phyloP scores from a whole-genome alignment of 2,329 filamentous ascomycete species.

The Chaetomium olivaceum region DNA sequence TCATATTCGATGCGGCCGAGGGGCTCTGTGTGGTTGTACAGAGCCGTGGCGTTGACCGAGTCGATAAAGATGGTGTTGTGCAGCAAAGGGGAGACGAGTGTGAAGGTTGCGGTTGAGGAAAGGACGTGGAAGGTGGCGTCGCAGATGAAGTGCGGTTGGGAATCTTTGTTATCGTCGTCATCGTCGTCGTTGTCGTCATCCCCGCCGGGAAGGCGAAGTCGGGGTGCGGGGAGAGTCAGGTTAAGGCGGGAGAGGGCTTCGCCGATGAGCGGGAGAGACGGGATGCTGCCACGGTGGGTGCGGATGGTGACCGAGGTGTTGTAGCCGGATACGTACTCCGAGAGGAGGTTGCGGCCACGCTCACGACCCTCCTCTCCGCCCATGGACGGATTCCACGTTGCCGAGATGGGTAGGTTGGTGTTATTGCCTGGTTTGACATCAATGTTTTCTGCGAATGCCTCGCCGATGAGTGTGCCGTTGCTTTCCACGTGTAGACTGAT shows the following conservation, averaged over 20 bases:
- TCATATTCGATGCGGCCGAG: conserved; percentile 77
- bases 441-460: conserved; percentile 67
- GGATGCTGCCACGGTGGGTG: conserved; percentile 71
- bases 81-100: conserved; percentile 74
- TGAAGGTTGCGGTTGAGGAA: conserved; percentile 83
- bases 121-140: conserved; percentile 85
- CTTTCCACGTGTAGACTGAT: conserved; percentile 73
- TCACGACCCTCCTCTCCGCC: conserved; percentile 58
- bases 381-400: conserved; percentile 72
- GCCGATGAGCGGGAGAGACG: conserved; percentile 70
- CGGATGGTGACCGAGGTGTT: conserved; percentile 79
- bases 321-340: conserved; percentile 81
- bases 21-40: conserved; percentile 76
- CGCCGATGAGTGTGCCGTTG: conserved; percentile 73
- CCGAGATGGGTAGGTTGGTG: conserved; percentile 64
- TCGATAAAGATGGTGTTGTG: conserved; percentile 76
- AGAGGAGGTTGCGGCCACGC: conserved; percentile 72
- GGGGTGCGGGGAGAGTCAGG: conserved; percentile 71
- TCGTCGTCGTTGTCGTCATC: conserved; percentile 40
- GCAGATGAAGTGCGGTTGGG: conserved; percentile 70
- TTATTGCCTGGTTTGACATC: conserved; percentile 70
- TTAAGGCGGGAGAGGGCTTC: conserved; percentile 70
- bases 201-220: conserved; percentile 58
- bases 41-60: conserved; percentile 78
- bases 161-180: conserved; percentile 39